Percentiles rank a stretch among this genome's conserved stretches.
These are phyloP conservation scores for Oropetium thomaeum DNA, from an alignment of 176 grass and related monocot genomes.

Conservation along the genomic window DNA sequence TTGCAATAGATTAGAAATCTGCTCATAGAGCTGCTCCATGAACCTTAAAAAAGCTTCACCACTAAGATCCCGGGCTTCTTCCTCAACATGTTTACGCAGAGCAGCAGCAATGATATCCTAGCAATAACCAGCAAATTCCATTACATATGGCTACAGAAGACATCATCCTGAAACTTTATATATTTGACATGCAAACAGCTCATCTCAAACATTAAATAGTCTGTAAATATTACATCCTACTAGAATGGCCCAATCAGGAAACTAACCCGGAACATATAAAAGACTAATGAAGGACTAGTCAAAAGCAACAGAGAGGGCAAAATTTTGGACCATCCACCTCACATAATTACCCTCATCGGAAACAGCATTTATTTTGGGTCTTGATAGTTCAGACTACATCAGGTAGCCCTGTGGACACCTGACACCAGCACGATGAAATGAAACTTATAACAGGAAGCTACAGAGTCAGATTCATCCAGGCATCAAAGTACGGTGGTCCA, in stretches of 20 bases:
- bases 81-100: constrained; percentile 85
- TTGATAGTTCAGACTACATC: neutral
- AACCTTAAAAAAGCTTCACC: constrained; percentile 89
- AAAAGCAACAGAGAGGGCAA: neutral
- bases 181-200: neutral
- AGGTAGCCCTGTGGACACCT: neutral
- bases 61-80: constrained; percentile 81
- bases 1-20: constrained; percentile 69
- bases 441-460: neutral
- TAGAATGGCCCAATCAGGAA: constrained; percentile 1
- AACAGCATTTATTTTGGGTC: neutral
- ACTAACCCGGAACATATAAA: neutral
- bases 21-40: constrained; percentile 97
- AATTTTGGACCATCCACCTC: neutral
- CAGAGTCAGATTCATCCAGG: neutral
- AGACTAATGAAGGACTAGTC: neutral
- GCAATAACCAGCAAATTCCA: constrained; percentile 14
- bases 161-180: constrained; percentile 20
- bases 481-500: neutral
- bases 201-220: constrained; percentile 14
- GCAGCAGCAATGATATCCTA: constrained; percentile 79
- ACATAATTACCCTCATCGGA: neutral
- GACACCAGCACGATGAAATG: neutral
- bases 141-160: constrained; percentile 1
- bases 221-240: constrained; percentile 4